Percentiles rank a stretch among this genome's conserved stretches.
These are phyloP conservation scores for Aspergillus sparsus DNA, from an alignment of 495 filamentous ascomycete genomes.

Conservation along the genomic window DNA sequence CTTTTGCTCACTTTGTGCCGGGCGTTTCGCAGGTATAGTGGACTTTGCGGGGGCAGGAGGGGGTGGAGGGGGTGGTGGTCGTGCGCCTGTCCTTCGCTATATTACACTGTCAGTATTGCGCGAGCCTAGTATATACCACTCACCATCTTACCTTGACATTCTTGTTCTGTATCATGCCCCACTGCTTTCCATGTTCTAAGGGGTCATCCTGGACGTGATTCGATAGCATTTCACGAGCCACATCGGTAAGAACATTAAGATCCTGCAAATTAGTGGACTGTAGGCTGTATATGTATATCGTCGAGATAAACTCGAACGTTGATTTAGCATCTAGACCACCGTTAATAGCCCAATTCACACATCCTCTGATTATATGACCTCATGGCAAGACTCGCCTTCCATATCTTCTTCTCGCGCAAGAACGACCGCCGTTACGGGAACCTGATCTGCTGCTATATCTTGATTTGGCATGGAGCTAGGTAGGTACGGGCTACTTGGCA, in stretches of 20 bases:
- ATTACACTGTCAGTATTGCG: slow-evolving; percentile 19
- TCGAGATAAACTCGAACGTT: slow-evolving; percentile 67
- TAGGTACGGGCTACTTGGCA: slow-evolving; percentile 69
- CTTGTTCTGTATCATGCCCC: slow-evolving; percentile 71
- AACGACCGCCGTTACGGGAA: slow-evolving; percentile 59
- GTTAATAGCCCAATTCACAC: slow-evolving; percentile 6
- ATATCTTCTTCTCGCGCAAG: slow-evolving; percentile 80
- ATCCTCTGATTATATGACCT: background rate
- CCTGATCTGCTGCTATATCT: slow-evolving; percentile 35
- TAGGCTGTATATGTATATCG: slow-evolving; percentile 87
- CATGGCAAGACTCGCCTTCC: slow-evolving; percentile 53
- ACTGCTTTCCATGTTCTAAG: slow-evolving; percentile 56
- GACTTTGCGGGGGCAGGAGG: slow-evolving; percentile 28
- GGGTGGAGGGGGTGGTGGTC: slow-evolving; percentile 33
- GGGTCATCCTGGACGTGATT: slow-evolving; percentile 62
- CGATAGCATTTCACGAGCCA: slow-evolving; percentile 58
- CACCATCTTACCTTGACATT: slow-evolving; percentile 53
- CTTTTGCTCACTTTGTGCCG: slow-evolving; percentile 34
- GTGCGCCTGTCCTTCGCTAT: slow-evolving; percentile 52
- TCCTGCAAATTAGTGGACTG: slow-evolving; percentile 72
- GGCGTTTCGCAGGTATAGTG: slow-evolving; percentile 38
- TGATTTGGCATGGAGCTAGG: slow-evolving; percentile 59
- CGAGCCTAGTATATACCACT: background rate
- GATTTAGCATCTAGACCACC: slow-evolving; percentile 59
- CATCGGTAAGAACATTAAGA: slow-evolving; percentile 71